Evolutionary conservation across 495 filamentous ascomycete genomes (phyloP).

Genomic region (Evansstolkia leycettana): DNA sequence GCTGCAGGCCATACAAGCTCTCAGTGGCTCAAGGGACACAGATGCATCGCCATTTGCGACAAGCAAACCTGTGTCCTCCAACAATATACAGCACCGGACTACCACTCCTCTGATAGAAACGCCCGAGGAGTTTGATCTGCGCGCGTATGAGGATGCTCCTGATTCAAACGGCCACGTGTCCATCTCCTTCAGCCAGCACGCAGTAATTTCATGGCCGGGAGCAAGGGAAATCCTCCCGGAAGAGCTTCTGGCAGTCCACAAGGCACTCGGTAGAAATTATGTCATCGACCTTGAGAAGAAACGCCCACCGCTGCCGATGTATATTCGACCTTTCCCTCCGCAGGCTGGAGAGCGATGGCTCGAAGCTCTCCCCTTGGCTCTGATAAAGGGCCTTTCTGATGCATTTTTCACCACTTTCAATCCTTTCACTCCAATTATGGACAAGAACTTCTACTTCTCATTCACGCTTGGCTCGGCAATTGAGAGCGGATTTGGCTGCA

Average conservation of each 20-base stretch:
- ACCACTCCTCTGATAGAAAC: conserved; percentile 16
- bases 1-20: conserved; percentile 4
- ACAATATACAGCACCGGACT: neutral
- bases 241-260: conserved; percentile 22
- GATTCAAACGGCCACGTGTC: conserved; percentile 24
- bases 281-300: conserved; percentile 33
- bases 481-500: conserved; percentile 30
- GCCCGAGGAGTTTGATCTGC: conserved; percentile 25
- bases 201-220: conserved; percentile 35
- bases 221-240: conserved; percentile 24
- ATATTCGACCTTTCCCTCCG: conserved; percentile 25
- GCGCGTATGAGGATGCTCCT: conserved; percentile 12
- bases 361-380: conserved; percentile 23
- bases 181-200: conserved; percentile 38
- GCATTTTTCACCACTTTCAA: conserved; percentile 34
- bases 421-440: conserved; percentile 36
- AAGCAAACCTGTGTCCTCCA: conserved; percentile 1
- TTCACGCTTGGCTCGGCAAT: conserved; percentile 32
- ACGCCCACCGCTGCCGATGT: conserved; percentile 27
- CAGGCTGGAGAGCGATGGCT: conserved; percentile 30
- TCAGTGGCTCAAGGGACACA: conserved; percentile 6
- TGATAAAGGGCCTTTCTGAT: conserved; percentile 33
- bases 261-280: conserved; percentile 32
- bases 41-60: conserved; percentile 2
- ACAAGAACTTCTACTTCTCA: conserved; percentile 33